A percentile compares a stretch with the other conserved stretches of the same genome.
Conservation (phyloP, 306 rosid genomes). For the Rosa rugosa region DNA sequence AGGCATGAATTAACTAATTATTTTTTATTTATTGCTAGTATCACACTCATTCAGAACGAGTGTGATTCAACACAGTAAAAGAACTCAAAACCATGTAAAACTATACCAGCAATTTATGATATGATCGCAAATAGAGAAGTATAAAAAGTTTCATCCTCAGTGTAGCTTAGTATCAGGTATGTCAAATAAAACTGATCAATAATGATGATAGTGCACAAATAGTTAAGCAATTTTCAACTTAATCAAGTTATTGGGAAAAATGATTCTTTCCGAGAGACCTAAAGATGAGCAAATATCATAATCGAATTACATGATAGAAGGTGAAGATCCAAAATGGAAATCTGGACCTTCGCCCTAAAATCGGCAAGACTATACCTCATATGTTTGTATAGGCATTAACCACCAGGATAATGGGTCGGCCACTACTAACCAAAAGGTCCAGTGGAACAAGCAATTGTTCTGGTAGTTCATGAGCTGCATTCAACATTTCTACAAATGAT, state of each 20-base stretch:
- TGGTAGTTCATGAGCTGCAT: constrained; percentile 20
- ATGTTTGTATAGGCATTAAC: constrained; percentile 44
- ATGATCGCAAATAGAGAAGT: no score
- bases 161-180: no score
- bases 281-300: background rate
- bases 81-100: no score
- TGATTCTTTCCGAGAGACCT: background rate
- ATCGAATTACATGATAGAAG: background rate
- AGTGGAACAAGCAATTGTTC: background rate
- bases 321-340: background rate
- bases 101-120: no score
- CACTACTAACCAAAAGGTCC: constrained; percentile 31
- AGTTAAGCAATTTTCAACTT: background rate
- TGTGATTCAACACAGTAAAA: no score
- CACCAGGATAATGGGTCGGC: constrained; percentile 57
- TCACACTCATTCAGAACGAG: no score
- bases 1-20: no score
- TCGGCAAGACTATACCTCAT: background rate
- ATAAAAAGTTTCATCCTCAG: no score
- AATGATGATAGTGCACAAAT: no score
- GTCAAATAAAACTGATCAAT: no score
- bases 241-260: background rate
- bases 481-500: constrained; percentile 28
- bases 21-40: no score
- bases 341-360: background rate